Conservation (phyloP, 176 grass and related monocot species). For the Triticum dicoccoides region DNA sequence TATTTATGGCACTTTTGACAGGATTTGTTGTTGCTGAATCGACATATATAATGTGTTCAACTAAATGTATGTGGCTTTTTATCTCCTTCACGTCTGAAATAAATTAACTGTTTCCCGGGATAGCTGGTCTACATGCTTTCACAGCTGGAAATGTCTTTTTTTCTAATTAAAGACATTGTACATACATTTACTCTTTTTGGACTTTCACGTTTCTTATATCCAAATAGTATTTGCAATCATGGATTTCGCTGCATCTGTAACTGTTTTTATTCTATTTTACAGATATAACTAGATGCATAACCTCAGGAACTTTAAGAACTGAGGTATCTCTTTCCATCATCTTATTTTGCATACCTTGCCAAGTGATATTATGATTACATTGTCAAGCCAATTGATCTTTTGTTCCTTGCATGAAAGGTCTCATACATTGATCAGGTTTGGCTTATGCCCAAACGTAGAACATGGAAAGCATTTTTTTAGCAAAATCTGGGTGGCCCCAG, state of each 20-base stretch:
- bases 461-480: not conserved
- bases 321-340: conserved; percentile 58
- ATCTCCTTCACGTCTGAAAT: conserved; percentile 28
- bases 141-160: not conserved
- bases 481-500: not conserved
- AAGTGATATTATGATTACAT: conserved; percentile 10
- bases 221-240: not conserved
- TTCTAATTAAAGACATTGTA: not conserved
- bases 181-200: not conserved
- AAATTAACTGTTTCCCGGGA: not conserved
- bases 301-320: conserved; percentile 54
- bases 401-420: not conserved
- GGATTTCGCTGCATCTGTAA: conserved; percentile 1
- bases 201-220: not conserved
- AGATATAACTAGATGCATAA: conserved; percentile 81
- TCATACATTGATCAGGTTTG: not conserved
- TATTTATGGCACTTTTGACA: conserved; percentile 89
- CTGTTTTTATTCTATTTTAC: conserved; percentile 35
- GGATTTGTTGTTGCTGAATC: conserved; percentile 95
- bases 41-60: conserved; percentile 93
- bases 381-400: not conserved
- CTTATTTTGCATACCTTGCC: conserved; percentile 12
- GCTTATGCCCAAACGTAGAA: not conserved
- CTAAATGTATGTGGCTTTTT: conserved; percentile 58
- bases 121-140: conserved; percentile 3